Conservation (phyloP, 2,329 filamentous ascomycete genomes). For the Basipetospora chlamydospora region DNA sequence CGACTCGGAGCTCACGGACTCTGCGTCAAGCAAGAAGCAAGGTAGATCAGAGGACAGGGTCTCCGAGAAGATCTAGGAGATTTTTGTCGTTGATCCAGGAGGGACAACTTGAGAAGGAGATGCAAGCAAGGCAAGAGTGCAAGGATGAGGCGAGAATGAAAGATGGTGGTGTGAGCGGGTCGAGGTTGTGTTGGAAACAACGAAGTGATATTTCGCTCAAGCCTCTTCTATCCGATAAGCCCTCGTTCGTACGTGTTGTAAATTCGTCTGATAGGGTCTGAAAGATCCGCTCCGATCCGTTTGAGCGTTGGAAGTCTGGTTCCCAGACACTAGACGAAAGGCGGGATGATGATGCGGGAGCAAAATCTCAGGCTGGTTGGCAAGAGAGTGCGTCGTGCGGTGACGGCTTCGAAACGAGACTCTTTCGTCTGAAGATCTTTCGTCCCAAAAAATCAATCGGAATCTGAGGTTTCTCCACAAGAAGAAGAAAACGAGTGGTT, state of each 20-base stretch:
- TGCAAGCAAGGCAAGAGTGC: neutral
- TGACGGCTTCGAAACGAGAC: neutral
- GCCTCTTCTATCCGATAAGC: no score
- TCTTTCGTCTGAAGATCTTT: conserved; percentile 2
- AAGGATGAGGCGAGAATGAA: neutral
- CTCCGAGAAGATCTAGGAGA: no score
- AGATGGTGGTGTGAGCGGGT: neutral
- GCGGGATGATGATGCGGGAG: neutral
- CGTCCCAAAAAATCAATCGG: conserved; percentile 1
- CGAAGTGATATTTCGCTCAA: no score
- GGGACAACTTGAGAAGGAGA: neutral
- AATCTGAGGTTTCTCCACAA: no score
- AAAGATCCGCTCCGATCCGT: no score
- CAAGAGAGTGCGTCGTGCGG: no score
- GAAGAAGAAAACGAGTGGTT: neutral
- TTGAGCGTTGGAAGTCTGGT: no score
- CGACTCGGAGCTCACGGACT: neutral
- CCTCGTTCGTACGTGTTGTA: no score
- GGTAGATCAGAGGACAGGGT: no score
- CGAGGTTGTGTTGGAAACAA: no score
- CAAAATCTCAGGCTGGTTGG: neutral
- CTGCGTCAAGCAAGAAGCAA: neutral
- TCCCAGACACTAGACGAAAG: no score
- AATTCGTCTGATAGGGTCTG: no score
- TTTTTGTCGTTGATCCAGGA: neutral